Percentiles rank a stretch among this genome's conserved stretches.
phyloP scores from a whole-genome alignment of 768 basidiomycete genomes.

The Fistulinella prunicolor region DNA sequence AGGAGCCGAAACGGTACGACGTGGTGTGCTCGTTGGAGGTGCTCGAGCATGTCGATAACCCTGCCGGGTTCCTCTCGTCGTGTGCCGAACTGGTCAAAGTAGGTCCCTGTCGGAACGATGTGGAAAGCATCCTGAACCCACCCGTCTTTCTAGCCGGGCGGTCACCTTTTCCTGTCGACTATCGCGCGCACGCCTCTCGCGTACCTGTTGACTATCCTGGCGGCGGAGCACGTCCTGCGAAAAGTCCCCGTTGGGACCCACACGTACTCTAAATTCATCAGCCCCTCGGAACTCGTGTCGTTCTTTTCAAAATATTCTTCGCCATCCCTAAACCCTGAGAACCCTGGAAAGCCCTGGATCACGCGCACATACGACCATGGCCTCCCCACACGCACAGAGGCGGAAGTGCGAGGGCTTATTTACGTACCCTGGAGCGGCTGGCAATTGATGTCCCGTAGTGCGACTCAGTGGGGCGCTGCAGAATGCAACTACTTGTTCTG shows the following conservation, averaged over 20 bases:
- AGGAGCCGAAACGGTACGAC: constrained; percentile 70
- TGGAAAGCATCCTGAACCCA: constrained; percentile 6
- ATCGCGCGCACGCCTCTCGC: constrained; percentile 82
- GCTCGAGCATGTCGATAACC: constrained; percentile 94
- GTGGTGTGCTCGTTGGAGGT: constrained; percentile 98
- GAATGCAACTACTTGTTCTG: constrained; percentile 83
- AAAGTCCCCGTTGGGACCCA: constrained; percentile 88
- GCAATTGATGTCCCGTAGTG: constrained; percentile 61
- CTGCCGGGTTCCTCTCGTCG: constrained; percentile 74
- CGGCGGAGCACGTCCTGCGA: constrained; percentile 80
- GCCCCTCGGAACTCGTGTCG: constrained; percentile 76
- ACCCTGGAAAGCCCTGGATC: constrained; percentile 53
- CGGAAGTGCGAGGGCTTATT: constrained; percentile 75
- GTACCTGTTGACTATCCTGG: constrained; percentile 64
- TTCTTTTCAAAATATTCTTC: constrained; percentile 70
- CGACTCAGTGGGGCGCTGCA: constrained; percentile 44
- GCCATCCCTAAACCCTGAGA: constrained; percentile 6
- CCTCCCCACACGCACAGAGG: constrained; percentile 59
- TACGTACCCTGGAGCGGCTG: constrained; percentile 75
- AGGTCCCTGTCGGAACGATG: constrained; percentile 16
- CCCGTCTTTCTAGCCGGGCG: constrained; percentile 67
- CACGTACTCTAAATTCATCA: constrained; percentile 86
- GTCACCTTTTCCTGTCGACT: constrained; percentile 93
- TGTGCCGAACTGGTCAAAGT: constrained; percentile 89
- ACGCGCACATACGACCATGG: constrained; percentile 44